These are phyloP conservation scores for Alternaria triticimaculans DNA, from an alignment of 2,329 filamentous ascomycete species.

Conservation along the genomic window DNA sequence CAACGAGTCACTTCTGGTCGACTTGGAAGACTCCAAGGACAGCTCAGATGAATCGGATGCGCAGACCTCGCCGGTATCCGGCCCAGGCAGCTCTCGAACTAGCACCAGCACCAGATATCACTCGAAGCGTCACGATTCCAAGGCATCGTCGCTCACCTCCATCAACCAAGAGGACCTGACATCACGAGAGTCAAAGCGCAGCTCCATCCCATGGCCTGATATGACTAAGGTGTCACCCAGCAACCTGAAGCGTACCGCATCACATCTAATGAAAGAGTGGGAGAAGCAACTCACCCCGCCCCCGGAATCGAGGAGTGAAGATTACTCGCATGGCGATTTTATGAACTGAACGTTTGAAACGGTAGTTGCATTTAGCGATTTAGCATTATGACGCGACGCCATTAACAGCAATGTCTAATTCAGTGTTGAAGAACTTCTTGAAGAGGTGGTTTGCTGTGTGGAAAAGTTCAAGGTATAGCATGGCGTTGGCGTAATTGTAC, in stretches of 20 bases:
- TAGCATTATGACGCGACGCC: conserved; percentile 40
- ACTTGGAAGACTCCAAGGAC: conserved; percentile 45
- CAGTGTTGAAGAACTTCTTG: conserved; percentile 17
- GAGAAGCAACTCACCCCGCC: conserved; percentile 74
- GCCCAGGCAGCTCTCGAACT: conserved; percentile 58
- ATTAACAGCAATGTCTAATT: conserved; percentile 38
- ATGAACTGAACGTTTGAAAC: conserved; percentile 21
- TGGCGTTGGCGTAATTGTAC: conserved; percentile 21
- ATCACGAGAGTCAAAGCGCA: conserved; percentile 41
- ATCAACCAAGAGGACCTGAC: conserved; percentile 24
- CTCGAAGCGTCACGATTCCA: conserved; percentile 47
- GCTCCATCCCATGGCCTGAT: conserved; percentile 68
- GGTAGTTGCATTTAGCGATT: conserved; percentile 9
- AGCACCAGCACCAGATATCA: conserved; percentile 62
- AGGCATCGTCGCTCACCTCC: conserved; percentile 44
- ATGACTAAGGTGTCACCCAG: conserved; percentile 75
- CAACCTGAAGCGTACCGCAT: conserved; percentile 82
- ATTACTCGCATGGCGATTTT: conserved; percentile 45
- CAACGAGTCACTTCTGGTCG: conserved; percentile 33
- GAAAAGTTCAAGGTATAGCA: conserved; percentile 13
- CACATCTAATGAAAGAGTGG: conserved; percentile 88
- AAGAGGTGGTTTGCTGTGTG: conserved; percentile 30
- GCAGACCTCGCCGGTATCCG: conserved; percentile 51
- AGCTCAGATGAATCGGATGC: conserved; percentile 60
- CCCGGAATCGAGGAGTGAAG: conserved; percentile 40